Percentiles rank a stretch among this genome's conserved stretches.
These are phyloP conservation scores for Fraxinus pennsylvanica DNA, from an alignment of 257 asterid genomes.

Conservation along the genomic window DNA sequence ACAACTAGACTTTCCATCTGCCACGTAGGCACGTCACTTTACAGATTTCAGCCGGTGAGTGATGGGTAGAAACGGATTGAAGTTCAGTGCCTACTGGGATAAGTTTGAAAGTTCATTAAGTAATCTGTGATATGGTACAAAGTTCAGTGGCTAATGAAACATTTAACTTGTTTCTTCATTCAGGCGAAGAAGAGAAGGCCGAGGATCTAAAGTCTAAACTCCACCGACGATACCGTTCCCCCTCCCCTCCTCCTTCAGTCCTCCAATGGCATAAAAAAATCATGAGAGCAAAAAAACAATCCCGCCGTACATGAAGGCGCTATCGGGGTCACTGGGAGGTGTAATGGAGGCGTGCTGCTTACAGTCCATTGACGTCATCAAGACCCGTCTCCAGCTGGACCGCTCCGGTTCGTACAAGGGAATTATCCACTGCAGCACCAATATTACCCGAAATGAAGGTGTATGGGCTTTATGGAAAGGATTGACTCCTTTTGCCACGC, in stretches of 20 bases:
- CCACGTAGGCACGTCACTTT: no score
- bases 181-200: background rate
- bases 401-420: constrained; percentile 80
- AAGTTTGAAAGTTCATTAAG: no score
- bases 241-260: background rate
- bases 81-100: no score
- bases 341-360: constrained; percentile 82
- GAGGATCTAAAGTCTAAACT: background rate
- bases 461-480: constrained; percentile 96
- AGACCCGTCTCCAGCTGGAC: constrained; percentile 94
- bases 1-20: no score
- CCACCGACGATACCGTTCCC: background rate
- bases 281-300: constrained; percentile 27
- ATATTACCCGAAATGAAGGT: constrained; percentile 63
- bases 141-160: no score
- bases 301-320: constrained; percentile 87
- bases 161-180: no score
- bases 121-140: no score
- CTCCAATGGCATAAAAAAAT: constrained; percentile 47
- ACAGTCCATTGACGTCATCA: constrained; percentile 93
- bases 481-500: constrained; percentile 90
- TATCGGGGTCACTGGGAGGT: constrained; percentile 55
- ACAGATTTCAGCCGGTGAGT: no score
- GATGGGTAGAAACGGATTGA: no score
- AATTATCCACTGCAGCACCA: constrained; percentile 77